Evolutionary conservation across 2,329 filamentous ascomycete genomes (phyloP).

Genomic region (Ophiocordyceps polyrhachis-furcata): DNA sequence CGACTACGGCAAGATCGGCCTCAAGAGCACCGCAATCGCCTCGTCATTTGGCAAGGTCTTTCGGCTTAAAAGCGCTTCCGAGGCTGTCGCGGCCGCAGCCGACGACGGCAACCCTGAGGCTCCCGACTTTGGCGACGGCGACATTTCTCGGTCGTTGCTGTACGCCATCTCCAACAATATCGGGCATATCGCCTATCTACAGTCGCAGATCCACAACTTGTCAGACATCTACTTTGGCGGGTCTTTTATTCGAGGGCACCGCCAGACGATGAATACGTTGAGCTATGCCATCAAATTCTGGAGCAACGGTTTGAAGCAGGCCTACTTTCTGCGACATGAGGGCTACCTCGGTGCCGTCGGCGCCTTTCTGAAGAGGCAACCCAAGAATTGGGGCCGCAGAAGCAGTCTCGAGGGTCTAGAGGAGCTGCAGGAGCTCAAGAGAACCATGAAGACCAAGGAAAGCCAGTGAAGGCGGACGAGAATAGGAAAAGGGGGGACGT

Average conservation of each 20-base stretch:
- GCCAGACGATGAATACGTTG: slow-evolving; percentile 94
- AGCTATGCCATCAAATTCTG: slow-evolving; percentile 97
- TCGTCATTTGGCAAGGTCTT: slow-evolving; percentile 96
- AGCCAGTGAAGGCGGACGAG: background rate
- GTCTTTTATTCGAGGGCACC: slow-evolving; percentile 87
- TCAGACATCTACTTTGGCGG: slow-evolving; percentile 95
- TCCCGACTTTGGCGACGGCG: slow-evolving; percentile 49
- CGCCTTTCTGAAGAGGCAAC: slow-evolving; percentile 82
- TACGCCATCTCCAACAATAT: slow-evolving; percentile 98
- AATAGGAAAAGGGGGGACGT: background rate
- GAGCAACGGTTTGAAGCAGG: slow-evolving; percentile 84
- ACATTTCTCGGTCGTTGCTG: slow-evolving; percentile 77
- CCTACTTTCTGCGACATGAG: slow-evolving; percentile 89
- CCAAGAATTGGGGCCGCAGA: slow-evolving; percentile 74
- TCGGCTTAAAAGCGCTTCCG: slow-evolving; percentile 72
- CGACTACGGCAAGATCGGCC: slow-evolving; percentile 87
- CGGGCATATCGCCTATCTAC: slow-evolving; percentile 92
- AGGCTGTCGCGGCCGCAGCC: slow-evolving; percentile 54
- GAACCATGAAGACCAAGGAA: slow-evolving; percentile 4
- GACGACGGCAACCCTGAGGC: slow-evolving; percentile 40
- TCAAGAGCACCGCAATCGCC: slow-evolving; percentile 90
- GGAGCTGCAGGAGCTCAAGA: slow-evolving; percentile 13
- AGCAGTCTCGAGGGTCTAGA: slow-evolving; percentile 48
- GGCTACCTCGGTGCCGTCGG: slow-evolving; percentile 89
- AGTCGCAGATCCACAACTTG: slow-evolving; percentile 82